Evolutionary conservation across 805 yeast genomes (phyloP).

Genomic region (Blastobotrys terrestris): DNA sequence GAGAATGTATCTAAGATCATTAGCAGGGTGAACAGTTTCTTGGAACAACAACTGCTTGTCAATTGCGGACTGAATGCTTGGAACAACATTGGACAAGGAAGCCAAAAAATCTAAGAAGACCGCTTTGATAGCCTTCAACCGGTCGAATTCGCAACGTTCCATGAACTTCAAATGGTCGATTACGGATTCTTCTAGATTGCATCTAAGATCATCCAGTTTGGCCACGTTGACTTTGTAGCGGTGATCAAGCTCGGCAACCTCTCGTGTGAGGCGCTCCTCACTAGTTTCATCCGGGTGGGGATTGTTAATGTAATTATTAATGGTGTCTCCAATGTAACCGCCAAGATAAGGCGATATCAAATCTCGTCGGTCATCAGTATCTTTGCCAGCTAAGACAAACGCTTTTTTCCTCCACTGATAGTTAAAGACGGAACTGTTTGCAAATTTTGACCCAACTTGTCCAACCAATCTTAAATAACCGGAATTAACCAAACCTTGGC

Average conservation of each 20-base stretch:
- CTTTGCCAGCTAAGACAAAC: conserved; percentile 45
- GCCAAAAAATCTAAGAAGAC: conserved; percentile 69
- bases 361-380: conserved; percentile 6
- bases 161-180: conserved; percentile 68
- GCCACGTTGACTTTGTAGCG: conserved; percentile 49
- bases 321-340: conserved; percentile 26
- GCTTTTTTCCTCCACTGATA: conserved; percentile 79
- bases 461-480: conserved; percentile 64
- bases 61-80: conserved; percentile 49
- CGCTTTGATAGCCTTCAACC: conserved; percentile 69
- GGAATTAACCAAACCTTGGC: conserved; percentile 58
- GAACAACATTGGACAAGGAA: conserved; percentile 53
- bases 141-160: conserved; percentile 78
- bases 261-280: conserved; percentile 46
- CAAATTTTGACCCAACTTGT: conserved; percentile 52
- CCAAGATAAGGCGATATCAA: conserved; percentile 24
- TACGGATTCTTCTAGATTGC: conserved; percentile 64
- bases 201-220: conserved; percentile 58
- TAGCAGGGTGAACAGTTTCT: conserved; percentile 63
- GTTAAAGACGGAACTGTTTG: conserved; percentile 63
- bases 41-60: conserved; percentile 60
- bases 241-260: conserved; percentile 52
- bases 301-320: conserved; percentile 22
- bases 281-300: conserved; percentile 44
- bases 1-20: conserved; percentile 60